These are phyloP conservation scores for Apiospora pterosperma DNA, from an alignment of 2,329 filamentous ascomycete species.

Conservation along the genomic window DNA sequence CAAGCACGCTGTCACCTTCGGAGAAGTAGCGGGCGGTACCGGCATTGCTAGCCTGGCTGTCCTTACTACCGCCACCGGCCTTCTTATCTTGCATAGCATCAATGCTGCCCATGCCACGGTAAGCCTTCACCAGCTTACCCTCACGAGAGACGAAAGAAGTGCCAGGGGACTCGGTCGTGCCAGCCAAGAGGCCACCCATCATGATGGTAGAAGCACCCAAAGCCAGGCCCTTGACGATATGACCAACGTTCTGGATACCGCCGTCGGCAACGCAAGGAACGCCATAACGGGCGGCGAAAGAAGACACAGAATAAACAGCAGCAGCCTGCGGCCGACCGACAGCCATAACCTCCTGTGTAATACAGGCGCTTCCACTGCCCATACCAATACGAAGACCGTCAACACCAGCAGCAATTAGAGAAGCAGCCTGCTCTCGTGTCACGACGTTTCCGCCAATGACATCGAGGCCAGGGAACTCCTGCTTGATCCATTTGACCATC, in stretches of 20 bases:
- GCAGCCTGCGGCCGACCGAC: slow-evolving; percentile 95
- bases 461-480: slow-evolving; percentile 78
- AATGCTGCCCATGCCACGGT: slow-evolving; percentile 98
- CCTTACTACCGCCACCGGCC: slow-evolving; percentile 70
- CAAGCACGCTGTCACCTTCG: slow-evolving; percentile 89
- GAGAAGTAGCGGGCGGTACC: slow-evolving; percentile 98
- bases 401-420: slow-evolving; percentile 86
- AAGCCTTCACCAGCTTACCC: slow-evolving; percentile 97
- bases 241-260: slow-evolving; percentile 96
- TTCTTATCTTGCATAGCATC: slow-evolving; percentile 99
- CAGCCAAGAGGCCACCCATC: slow-evolving; percentile 98
- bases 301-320: slow-evolving; percentile 83
- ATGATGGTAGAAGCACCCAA: slow-evolving; percentile 94
- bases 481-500: slow-evolving; percentile 96
- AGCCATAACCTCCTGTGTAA: slow-evolving; percentile 99
- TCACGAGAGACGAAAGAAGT: slow-evolving; percentile 95
- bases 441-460: slow-evolving; percentile 99
- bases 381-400: slow-evolving; percentile 98
- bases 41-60: slow-evolving; percentile 80
- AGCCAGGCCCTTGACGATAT: slow-evolving; percentile 97
- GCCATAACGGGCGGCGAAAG: slow-evolving; percentile 88
- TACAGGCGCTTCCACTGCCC: slow-evolving; percentile 97
- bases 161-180: slow-evolving; percentile 95
- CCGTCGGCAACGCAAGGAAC: slow-evolving; percentile 98
- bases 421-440: slow-evolving; percentile 91